phyloP scores from a whole-genome alignment of 768 basidiomycete genomes.

The Lepiota venenata region DNA sequence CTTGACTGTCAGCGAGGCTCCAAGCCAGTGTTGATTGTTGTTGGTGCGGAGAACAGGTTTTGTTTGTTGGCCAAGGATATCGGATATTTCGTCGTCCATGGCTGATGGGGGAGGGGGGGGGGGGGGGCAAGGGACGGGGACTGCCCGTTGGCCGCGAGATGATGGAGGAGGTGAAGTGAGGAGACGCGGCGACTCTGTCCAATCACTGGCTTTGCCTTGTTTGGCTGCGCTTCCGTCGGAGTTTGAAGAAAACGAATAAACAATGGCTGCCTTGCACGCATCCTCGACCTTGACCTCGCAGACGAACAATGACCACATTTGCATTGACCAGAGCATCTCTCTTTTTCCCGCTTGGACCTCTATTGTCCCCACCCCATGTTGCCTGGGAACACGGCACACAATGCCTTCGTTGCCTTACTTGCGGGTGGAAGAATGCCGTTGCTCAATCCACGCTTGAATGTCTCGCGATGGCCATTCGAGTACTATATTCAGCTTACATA shows the following conservation, averaged over 20 bases:
- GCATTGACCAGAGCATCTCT: not conserved
- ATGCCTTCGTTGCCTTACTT: conserved; percentile 82
- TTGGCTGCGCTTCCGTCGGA: conserved; percentile 19
- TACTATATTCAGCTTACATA: conserved; percentile 68
- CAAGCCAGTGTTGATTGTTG: conserved; percentile 27
- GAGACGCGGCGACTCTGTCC: conserved; percentile 25
- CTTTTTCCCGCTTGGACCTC: conserved; percentile 15
- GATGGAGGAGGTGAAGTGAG: conserved; percentile 33
- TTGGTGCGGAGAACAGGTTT: conserved; percentile 30
- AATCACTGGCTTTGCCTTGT: conserved; percentile 30
- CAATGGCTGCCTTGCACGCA: conserved; percentile 8
- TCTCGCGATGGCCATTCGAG: conserved; percentile 69
- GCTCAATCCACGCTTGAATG: conserved; percentile 80
- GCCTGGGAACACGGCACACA: conserved; percentile 74
- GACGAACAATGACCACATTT: not conserved
- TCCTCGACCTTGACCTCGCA: no score
- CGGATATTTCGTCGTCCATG: conserved; percentile 68
- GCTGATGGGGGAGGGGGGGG: conserved; percentile 21
- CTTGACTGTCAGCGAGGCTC: conserved; percentile 37
- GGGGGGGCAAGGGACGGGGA: conserved; percentile 20
- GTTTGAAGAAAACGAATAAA: conserved; percentile 12
- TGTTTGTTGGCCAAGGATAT: conserved; percentile 65
- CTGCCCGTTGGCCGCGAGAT: conserved; percentile 28
- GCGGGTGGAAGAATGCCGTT: conserved; percentile 63
- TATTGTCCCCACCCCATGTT: conserved; percentile 53